Evolutionary conservation across 768 basidiomycete genomes (phyloP).

Genomic region (Psilocybe cubensis): DNA sequence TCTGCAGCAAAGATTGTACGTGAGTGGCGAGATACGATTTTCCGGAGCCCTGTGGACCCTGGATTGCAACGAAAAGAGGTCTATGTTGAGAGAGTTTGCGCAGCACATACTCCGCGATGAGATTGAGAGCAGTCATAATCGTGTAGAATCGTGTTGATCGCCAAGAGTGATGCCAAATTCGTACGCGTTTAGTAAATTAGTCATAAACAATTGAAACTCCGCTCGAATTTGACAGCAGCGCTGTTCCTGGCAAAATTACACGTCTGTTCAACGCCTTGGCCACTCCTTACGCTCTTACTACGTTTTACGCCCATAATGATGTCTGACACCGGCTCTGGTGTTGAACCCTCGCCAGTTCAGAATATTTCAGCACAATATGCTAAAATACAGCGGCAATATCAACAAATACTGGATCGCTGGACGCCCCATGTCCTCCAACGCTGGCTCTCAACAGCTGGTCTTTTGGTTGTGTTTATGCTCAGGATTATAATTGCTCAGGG

Average conservation of each 20-base stretch:
- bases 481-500: constrained; percentile 90
- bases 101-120: constrained; percentile 33
- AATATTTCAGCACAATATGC: constrained; percentile 49
- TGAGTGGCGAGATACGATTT: constrained; percentile 80
- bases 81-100: constrained; percentile 26
- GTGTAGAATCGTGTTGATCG: not conserved
- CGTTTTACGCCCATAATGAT: constrained; percentile 47
- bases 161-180: no score
- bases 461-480: constrained; percentile 78
- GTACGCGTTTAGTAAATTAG: no score
- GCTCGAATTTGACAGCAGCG: constrained; percentile 24
- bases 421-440: constrained; percentile 90
- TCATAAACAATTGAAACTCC: constrained; percentile 36
- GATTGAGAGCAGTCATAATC: constrained; percentile 35
- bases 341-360: constrained; percentile 51
- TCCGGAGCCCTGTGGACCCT: constrained; percentile 94
- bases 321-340: constrained; percentile 48
- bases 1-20: constrained; percentile 47
- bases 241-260: constrained; percentile 24
- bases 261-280: constrained; percentile 19
- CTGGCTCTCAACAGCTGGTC: constrained; percentile 78
- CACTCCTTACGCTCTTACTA: constrained; percentile 12
- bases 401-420: constrained; percentile 87
- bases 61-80: constrained; percentile 85
- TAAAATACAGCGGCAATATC: constrained; percentile 77